A percentile compares a stretch with the other conserved stretches of the same genome.
phyloP scores from a whole-genome alignment of 192 early-diverging fungal species.

The Tieghemiomyces parasiticus region DNA sequence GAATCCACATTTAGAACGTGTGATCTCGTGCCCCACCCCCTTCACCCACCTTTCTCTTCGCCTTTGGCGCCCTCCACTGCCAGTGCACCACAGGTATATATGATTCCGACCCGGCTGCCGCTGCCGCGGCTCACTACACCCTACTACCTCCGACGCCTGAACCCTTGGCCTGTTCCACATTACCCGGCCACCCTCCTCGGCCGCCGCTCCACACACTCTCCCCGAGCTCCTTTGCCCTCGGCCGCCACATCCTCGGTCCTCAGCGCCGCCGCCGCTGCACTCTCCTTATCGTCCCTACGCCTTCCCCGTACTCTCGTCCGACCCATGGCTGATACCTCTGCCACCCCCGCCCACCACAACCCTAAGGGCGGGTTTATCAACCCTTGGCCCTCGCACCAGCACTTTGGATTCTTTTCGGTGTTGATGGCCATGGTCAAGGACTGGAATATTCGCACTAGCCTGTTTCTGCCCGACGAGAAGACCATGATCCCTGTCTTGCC shows the following conservation, averaged over 20 bases:
- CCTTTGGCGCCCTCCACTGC: too few relatives aligned
- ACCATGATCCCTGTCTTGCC: constrained; percentile 14
- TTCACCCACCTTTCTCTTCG: too few relatives aligned
- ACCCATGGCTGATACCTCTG: not conserved
- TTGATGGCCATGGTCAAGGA: constrained; percentile 8
- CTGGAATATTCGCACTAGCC: constrained; percentile 15
- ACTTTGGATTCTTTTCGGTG: not conserved
- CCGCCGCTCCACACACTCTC: not conserved
- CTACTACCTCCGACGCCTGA: too few relatives aligned
- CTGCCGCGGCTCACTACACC: too few relatives aligned
- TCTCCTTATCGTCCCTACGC: not conserved
- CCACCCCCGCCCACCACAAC: constrained; percentile 23
- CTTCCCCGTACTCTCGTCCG: not conserved
- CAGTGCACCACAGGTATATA: too few relatives aligned
- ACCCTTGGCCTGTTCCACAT: not conserved
- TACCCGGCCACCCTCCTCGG: not conserved
- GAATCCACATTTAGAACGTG: too few relatives aligned
- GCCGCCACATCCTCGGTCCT: too few relatives aligned
- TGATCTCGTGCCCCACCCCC: too few relatives aligned
- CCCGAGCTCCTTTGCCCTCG: too few relatives aligned
- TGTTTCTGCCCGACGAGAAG: constrained; percentile 13
- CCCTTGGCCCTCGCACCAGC: constrained; percentile 35
- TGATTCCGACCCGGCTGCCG: too few relatives aligned
- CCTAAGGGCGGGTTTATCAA: constrained; percentile 42
- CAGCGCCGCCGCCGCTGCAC: too few relatives aligned